A percentile compares a stretch with the other conserved stretches of the same genome.
Evolutionary conservation across 139 green algal genomes (phyloP).

Genomic region (Tetratostichococcus sp.): DNA sequence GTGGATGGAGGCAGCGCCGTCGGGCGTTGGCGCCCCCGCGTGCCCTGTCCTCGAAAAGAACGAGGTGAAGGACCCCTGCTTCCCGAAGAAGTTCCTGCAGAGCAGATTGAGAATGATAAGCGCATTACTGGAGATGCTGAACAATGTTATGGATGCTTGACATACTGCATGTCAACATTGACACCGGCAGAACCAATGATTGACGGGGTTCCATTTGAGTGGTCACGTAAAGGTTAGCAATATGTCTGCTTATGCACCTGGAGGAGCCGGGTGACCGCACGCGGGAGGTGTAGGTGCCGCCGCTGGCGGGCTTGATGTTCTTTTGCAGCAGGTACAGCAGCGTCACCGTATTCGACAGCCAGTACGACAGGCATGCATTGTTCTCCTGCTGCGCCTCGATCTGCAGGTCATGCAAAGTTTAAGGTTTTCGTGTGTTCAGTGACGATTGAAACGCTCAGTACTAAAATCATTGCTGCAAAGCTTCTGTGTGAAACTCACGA

Average conservation of each 20-base stretch:
- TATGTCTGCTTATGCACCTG: no score
- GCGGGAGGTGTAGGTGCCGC: constrained; percentile 35
- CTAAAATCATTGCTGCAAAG: no score
- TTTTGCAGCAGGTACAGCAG: constrained; percentile 94
- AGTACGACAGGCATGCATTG: constrained; percentile 89
- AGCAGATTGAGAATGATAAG: background rate
- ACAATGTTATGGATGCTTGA: no score
- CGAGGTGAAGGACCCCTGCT: constrained; percentile 36
- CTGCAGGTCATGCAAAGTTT: background rate
- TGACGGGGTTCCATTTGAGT: no score
- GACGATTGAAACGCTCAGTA: no score
- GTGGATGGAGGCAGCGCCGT: constrained; percentile 78
- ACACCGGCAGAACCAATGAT: no score
- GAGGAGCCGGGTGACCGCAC: constrained; percentile 10
- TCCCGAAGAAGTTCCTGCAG: constrained; percentile 40
- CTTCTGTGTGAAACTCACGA: background rate
- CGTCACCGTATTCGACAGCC: constrained; percentile 93
- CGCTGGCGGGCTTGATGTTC: constrained; percentile 84
- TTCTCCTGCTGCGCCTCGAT: constrained; percentile 86
- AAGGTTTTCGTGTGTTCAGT: background rate
- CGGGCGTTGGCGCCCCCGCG: constrained; percentile 30
- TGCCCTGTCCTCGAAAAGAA: constrained; percentile 46
- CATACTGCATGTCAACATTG: no score
- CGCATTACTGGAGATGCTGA: no score
- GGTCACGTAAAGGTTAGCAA: no score